These are phyloP conservation scores for Pulicaria dysenterica DNA, from an alignment of 129 eudicot species.

Conservation along the genomic window DNA sequence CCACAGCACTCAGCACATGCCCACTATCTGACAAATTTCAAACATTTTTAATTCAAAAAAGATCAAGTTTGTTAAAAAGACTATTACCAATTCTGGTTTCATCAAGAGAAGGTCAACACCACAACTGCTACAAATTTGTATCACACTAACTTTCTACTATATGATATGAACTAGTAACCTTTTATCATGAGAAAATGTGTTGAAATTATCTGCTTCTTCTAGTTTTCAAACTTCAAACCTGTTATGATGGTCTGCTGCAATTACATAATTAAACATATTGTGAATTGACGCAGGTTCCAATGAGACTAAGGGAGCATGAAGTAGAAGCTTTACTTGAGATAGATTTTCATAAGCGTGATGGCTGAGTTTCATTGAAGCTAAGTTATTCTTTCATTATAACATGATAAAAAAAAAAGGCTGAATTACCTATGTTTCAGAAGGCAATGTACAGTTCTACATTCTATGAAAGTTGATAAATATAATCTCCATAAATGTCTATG, in stretches of 20 bases:
- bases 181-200: no score
- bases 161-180: no score
- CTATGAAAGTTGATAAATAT: not conserved
- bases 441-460: slow-evolving; percentile 10
- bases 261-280: no score
- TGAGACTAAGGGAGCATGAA: no score
- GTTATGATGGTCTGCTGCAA: no score
- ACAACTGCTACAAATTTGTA: no score
- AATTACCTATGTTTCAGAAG: slow-evolving; percentile 17
- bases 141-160: no score
- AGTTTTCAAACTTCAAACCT: no score
- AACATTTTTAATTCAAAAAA: slow-evolving; percentile 13
- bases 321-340: no score
- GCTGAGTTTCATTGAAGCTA: not conserved
- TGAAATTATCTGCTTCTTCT: no score
- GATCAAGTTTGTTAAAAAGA: not conserved
- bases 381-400: slow-evolving; percentile 3
- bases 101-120: no score
- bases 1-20: slow-evolving; percentile 43
- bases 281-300: no score
- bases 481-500: slow-evolving; percentile 8
- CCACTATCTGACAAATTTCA: slow-evolving; percentile 35
- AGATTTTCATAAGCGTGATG: not conserved
- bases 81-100: slow-evolving; percentile 11
- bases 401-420: not conserved